phyloP scores from a whole-genome alignment of 306 rosid genomes.

The Vigna radiata region DNA sequence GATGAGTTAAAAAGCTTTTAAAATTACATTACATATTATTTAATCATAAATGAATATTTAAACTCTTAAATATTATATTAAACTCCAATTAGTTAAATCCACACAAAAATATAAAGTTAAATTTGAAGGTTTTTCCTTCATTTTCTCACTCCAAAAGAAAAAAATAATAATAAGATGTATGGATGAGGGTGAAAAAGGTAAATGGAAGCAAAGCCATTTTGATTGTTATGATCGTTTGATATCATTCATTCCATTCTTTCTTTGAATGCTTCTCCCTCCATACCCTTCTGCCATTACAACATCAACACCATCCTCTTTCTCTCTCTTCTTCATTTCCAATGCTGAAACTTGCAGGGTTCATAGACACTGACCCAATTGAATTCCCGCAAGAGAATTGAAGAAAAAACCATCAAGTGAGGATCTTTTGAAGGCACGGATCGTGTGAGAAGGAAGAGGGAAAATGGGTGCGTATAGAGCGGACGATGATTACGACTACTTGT shows the following conservation, averaged over 20 bases:
- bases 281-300: constrained; percentile 17
- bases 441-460: constrained; percentile 1
- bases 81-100: neutral
- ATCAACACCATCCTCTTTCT: neutral
- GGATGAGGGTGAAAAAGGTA: constrained; percentile 38
- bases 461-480: constrained; percentile 87
- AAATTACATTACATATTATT: too few relatives aligned
- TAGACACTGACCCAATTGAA: constrained; percentile 12
- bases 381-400: neutral
- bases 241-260: constrained; percentile 18
- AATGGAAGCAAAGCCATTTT: constrained; percentile 7
- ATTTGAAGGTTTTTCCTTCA: neutral
- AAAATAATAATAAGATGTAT: neutral
- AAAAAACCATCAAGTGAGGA: constrained; percentile 32
- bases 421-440: neutral
- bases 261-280: constrained; percentile 62
- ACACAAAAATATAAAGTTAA: neutral
- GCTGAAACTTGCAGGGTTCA: constrained; percentile 37
- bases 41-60: too few relatives aligned
- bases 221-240: neutral
- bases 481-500: constrained; percentile 79
- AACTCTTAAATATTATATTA: too few relatives aligned
- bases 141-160: constrained; percentile 21
- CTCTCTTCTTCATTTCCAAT: constrained; percentile 37
- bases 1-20: too few relatives aligned